Base-by-base conservation (phyloP, 1,139 yeast genomes). In the Yamadazyma jaroonii region DNA sequence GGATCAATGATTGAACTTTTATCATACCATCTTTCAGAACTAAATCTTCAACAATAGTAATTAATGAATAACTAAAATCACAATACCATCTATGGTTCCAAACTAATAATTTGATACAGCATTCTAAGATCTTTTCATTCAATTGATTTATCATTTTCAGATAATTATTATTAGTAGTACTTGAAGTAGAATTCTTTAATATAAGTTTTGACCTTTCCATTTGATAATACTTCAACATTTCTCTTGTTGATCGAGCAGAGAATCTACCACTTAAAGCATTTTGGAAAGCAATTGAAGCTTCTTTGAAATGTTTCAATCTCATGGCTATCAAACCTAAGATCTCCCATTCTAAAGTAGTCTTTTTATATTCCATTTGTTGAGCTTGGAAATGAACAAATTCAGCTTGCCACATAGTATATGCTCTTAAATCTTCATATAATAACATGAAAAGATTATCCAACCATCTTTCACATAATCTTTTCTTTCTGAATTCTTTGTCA, bases 21-120 rank as follows among this genome's bases (percentile, higher is more conserved):
- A 84, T 79, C 31, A 84, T 63, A 0, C 96, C 96, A 52, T 86
- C 89, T 51, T 81, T 83, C 22, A 79, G 79, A 23, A 87, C 81
- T 44, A 87, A 67, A 38, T 72, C 77, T 29, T 78, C 67, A 40
- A 89, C 62, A 1, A 79, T 68, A 25, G 65, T 60, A 14, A 82
- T 57, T 40, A 88, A 67, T 34, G 71, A 68, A 21, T 94, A 87
- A 8, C 95, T 82, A 53, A 89, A 90, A 49, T 90, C 96, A 46
- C 81, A 77, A 62, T 92, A 94, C 98, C 98, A 94, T 56, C 98
- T 79, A 61, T 89, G 97, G 56, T 89, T 86, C 97, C 97, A 92
- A 14, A 95, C 95, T 26, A 84, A 67, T 41, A 92, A 67, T 51
- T 84, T 84, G 35, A 89, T 87, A 42, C 82, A 66, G 29, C 85